These are phyloP conservation scores for Cynanchum wilfordii DNA, from an alignment of 257 asterid species.

Conservation along the genomic window DNA sequence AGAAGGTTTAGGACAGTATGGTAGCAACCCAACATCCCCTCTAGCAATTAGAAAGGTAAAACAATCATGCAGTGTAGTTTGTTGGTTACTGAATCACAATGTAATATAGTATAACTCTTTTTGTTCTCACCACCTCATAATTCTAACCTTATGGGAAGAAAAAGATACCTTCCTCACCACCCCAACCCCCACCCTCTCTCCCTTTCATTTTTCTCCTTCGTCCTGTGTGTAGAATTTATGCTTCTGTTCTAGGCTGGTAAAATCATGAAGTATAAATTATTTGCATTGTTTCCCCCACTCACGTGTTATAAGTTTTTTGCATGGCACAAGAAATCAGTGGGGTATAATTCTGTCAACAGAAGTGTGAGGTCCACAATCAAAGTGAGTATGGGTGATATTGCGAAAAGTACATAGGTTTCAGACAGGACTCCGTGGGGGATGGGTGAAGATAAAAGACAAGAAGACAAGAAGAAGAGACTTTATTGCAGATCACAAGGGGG, in stretches of 20 bases:
- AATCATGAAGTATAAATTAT: background rate
- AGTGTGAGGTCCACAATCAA: constrained; percentile 3
- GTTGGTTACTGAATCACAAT: constrained; percentile 5
- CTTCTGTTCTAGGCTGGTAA: background rate
- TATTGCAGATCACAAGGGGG: constrained; percentile 6
- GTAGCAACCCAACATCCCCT: constrained; percentile 10
- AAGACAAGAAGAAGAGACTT: constrained; percentile 15
- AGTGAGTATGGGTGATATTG: background rate
- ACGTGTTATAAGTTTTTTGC: background rate
- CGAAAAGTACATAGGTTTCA: constrained; percentile 21
- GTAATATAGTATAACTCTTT: constrained; percentile 2
- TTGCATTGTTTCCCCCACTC: background rate
- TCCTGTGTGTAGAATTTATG: background rate
- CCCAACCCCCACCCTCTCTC: background rate
- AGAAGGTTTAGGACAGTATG: constrained; percentile 11
- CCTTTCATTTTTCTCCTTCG: background rate
- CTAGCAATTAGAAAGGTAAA: constrained; percentile 12
- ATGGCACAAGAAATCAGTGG: background rate
- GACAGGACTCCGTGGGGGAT: constrained; percentile 35
- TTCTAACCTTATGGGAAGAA: background rate
- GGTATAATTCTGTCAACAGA: background rate
- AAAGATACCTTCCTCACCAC: no score
- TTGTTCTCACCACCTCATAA: background rate
- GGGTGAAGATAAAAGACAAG: constrained; percentile 12
- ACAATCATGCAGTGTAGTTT: constrained; percentile 8